Conservation (phyloP, 176 grass and related monocot genomes). For the Bonia amplexicaulis region DNA sequence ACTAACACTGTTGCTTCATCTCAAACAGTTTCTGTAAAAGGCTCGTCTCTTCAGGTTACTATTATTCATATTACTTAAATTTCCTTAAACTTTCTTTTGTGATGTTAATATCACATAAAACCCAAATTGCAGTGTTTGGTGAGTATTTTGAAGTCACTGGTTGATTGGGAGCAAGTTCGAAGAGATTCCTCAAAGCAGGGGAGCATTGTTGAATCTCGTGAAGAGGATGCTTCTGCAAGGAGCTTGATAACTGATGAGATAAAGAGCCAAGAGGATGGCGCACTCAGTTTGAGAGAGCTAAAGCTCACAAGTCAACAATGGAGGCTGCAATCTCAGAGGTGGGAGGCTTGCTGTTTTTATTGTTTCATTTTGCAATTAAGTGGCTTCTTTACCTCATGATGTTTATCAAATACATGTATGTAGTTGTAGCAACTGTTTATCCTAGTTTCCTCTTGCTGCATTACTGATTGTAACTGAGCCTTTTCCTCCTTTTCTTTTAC, state of each 20-base stretch:
- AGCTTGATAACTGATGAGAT: constrained; percentile 53
- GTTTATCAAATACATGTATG: constrained; percentile 1
- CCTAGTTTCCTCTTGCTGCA: constrained; percentile 15
- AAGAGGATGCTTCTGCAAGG: constrained; percentile 53
- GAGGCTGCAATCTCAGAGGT: constrained; percentile 92
- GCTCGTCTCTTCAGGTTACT: constrained; percentile 95
- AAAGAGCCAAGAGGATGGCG: constrained; percentile 71
- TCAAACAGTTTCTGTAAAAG: constrained; percentile 83
- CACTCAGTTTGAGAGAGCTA: constrained; percentile 98
- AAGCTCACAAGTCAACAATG: constrained; percentile 99
- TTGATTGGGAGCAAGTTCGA: constrained; percentile 89
- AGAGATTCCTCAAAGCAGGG: constrained; percentile 60
- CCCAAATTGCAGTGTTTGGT: constrained; percentile 68
- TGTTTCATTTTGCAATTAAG: constrained; percentile 7
- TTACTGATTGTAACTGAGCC: constrained; percentile 1
- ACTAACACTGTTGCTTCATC: constrained; percentile 54
- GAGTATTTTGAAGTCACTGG: constrained; percentile 95
- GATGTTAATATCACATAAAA: constrained; percentile 24
- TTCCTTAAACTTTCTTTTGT: constrained; percentile 10
- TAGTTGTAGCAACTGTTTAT: not conserved
- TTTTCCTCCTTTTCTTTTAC: constrained; percentile 13
- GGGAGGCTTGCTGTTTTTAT: constrained; percentile 19
- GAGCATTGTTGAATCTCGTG: constrained; percentile 43
- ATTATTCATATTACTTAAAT: constrained; percentile 14
- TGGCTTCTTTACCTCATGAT: constrained; percentile 15